A percentile compares a stretch with the other conserved stretches of the same genome.
Conservation (phyloP, 805 yeast genomes). For the Kuraishia cidri region DNA sequence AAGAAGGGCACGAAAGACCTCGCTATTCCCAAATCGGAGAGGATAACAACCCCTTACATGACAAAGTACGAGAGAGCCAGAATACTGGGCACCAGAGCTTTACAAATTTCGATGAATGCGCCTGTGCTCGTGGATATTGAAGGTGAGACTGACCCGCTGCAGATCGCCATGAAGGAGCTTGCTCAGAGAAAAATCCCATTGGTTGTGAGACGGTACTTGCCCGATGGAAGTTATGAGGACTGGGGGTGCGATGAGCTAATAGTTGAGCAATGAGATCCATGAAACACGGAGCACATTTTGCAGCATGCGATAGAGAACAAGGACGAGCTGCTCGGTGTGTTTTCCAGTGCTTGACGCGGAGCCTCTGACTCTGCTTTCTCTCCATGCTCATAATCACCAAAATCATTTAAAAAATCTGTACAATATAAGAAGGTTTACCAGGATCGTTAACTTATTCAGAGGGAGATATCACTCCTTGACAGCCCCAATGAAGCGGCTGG, state of each 20-base stretch:
- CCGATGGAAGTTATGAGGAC: conserved; percentile 95
- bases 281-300: not conserved
- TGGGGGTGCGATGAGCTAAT: conserved; percentile 99
- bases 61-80: conserved; percentile 98
- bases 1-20: conserved; percentile 66
- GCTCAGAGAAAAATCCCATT: conserved; percentile 92
- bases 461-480: no score
- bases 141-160: conserved; percentile 98
- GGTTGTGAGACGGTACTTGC: conserved; percentile 90
- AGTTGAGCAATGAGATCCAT: conserved; percentile 52
- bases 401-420: no score
- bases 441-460: no score
- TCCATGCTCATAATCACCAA: no score
- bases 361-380: no score
- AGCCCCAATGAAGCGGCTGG: conserved; percentile 57
- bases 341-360: not conserved
- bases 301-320: not conserved
- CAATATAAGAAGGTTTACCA: no score
- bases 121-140: conserved; percentile 97
- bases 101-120: conserved; percentile 96
- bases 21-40: conserved; percentile 81
- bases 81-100: conserved; percentile 93
- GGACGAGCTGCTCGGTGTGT: not conserved
- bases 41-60: conserved; percentile 98
- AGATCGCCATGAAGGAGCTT: conserved; percentile 95